Conservation (phyloP, 179 eudicot species). For the Silene coronaria region DNA sequence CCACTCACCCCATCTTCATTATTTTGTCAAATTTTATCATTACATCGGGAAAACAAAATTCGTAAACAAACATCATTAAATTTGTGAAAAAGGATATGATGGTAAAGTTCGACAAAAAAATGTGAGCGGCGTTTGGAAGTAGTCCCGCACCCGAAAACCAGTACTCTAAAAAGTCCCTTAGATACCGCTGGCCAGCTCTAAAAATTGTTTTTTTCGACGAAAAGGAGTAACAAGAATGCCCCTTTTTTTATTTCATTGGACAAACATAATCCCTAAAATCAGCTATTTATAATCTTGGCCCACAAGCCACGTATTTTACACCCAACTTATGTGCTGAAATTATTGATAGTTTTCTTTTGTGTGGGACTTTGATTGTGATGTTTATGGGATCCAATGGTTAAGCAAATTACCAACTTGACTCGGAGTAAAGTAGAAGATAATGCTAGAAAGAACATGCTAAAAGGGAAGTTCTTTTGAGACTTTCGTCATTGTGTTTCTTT, state of each 20-base stretch:
- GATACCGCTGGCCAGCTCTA: constrained; percentile 36
- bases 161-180: background rate
- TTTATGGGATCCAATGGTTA: constrained; percentile 44
- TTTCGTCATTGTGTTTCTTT: background rate
- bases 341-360: constrained; percentile 12
- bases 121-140: background rate
- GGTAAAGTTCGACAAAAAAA: background rate
- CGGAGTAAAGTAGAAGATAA: constrained; percentile 24
- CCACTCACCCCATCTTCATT: background rate
- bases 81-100: background rate
- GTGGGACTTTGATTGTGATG: constrained; percentile 31
- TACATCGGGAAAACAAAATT: too few relatives aligned
- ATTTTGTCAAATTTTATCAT: constrained; percentile 7
- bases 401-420: constrained; percentile 16
- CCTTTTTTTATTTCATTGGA: constrained; percentile 15
- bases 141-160: constrained; percentile 1
- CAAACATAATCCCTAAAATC: constrained; percentile 23
- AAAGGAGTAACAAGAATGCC: constrained; percentile 22
- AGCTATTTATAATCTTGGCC: constrained; percentile 18
- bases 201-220: constrained; percentile 13
- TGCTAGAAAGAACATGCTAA: constrained; percentile 13
- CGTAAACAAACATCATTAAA: background rate
- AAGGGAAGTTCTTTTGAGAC: background rate
- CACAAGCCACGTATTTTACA: constrained; percentile 7
- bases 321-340: constrained; percentile 19